Conservation (phyloP, 306 rosid genomes). For the Myrica gale region DNA sequence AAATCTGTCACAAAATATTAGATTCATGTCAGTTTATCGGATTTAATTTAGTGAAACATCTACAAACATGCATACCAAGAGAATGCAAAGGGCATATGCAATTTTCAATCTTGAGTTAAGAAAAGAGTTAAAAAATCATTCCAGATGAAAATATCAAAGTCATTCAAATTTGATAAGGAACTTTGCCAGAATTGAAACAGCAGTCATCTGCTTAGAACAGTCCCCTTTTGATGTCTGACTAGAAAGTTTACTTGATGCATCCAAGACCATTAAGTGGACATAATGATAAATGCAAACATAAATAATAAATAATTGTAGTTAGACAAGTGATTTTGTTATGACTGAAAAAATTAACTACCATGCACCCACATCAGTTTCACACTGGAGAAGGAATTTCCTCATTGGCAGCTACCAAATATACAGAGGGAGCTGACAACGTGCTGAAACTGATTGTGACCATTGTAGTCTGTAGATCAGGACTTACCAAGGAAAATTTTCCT, state of each 20-base stretch:
- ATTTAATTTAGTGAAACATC: too few relatives aligned
- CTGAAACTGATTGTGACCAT: not conserved
- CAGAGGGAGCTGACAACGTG: not conserved
- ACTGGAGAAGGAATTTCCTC: not conserved
- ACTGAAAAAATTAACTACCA: not conserved
- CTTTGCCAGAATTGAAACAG: not conserved
- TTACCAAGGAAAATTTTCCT: not conserved
- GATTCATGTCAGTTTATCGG: not conserved
- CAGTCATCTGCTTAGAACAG: too few relatives aligned
- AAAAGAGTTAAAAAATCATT: not conserved
- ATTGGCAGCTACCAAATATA: not conserved
- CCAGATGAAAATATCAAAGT: not conserved
- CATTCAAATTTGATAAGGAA: not conserved
- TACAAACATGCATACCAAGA: not conserved
- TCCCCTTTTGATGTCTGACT: too few relatives aligned
- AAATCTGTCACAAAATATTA: conserved; percentile 1
- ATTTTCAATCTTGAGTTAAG: not conserved
- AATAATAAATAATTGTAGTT: not conserved
- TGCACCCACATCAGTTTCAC: not conserved
- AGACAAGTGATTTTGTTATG: not conserved
- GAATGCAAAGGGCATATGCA: not conserved
- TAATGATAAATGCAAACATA: not conserved
- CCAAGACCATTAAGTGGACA: too few relatives aligned
- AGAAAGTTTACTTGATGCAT: too few relatives aligned
- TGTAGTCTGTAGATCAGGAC: not conserved